Evolutionary conservation across 2,329 filamentous ascomycete species (phyloP).

Genomic region (Beauveria rudraprayagi): DNA sequence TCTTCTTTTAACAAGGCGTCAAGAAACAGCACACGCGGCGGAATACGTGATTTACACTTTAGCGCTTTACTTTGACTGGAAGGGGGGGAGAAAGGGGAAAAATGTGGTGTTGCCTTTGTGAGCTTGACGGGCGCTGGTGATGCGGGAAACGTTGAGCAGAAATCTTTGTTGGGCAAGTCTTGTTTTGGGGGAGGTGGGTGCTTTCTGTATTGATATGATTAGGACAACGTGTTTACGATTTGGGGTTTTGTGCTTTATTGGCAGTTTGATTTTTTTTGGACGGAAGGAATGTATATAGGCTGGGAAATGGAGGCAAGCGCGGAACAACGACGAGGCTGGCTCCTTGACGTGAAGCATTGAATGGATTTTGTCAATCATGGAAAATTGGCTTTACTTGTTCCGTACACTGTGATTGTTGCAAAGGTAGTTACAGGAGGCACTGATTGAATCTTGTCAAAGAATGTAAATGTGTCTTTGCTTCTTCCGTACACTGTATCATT

Average conservation of each 20-base stretch:
- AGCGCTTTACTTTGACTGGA: not conserved
- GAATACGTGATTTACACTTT: not conserved
- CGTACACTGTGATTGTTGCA: not conserved
- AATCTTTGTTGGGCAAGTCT: not conserved
- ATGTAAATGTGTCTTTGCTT: no score
- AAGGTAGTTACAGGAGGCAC: no score
- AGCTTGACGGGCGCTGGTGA: not conserved
- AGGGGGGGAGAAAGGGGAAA: not conserved
- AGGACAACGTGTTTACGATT: not conserved
- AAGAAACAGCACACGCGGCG: not conserved
- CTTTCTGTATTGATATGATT: not conserved
- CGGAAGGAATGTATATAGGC: not conserved
- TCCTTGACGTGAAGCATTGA: constrained; percentile 3
- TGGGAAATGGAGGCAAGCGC: not conserved
- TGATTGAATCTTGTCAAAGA: no score
- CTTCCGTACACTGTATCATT: no score
- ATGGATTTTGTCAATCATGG: not conserved
- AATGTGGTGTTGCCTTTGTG: not conserved
- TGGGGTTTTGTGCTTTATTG: not conserved
- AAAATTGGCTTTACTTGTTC: not conserved
- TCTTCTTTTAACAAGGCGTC: not conserved
- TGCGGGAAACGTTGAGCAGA: not conserved
- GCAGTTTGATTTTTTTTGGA: not conserved
- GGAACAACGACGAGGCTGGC: not conserved
- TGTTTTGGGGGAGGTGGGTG: not conserved